Evolutionary conservation across 306 rosid genomes (phyloP), one percentile per base, ranked within the genome.

Genomic region (Vicia faba): DNA sequence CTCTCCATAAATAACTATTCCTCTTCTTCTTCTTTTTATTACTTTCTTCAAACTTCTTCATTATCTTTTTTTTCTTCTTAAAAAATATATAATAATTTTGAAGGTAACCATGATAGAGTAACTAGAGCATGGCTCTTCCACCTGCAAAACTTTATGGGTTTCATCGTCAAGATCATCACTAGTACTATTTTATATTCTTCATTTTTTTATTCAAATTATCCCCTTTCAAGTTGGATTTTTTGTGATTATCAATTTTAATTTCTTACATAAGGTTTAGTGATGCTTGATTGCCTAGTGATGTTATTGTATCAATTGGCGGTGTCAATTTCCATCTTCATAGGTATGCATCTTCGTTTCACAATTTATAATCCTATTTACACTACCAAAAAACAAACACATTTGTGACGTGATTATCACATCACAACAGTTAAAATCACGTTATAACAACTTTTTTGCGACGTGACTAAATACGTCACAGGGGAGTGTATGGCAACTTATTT

Each of bases 241-340:
- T 26, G 31, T 67, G 13, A 33, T 61, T 0, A n/a, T 68, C 26
- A 11, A 0, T 70, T 15, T 53, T 71, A 29, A 58, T 11, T 35
- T 33, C 38, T 33, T 7, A 7, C 9, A 33, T 1, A 33, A 91
- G 97, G 93, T 88, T 78, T 66, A 88, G 88, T 78, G 84, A 74
- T 67, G 71, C 89, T 19, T 88, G 86, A 76, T 69, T 91, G 65
- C 91, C 89, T 0, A 86, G 91, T 73, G 97, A 91, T 81, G 78
- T 91, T 16, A 66, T 66, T 72, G 69, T 88, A 55, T 79, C 83
- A 54, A 80, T 88, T 33, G 89, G 84, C 4, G 84, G 74, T 14
- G 75, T 83, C 39, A 84, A 77, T 79, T 88, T 91, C 75, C 93
- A 91, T 81, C 91, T 91, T 69, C 97, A 91, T 75, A 88, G 96